Base-by-base conservation (phyloP, 257 asterid species). In the Forsythia viridissima region DNA sequence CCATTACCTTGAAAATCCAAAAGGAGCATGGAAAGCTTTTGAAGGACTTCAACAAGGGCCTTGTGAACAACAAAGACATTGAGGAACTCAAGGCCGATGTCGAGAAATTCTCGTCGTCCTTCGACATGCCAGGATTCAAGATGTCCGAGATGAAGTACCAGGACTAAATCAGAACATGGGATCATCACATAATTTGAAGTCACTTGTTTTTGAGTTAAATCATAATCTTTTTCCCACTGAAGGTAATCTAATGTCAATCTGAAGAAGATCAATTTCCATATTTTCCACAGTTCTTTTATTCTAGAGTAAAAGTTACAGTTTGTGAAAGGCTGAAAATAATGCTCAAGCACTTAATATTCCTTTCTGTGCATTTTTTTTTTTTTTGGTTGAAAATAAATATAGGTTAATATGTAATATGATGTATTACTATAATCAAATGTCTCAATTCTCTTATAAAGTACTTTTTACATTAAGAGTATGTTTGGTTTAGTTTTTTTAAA, bases 11-110 rank as follows among this genome's bases (percentile, higher is more conserved):
- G 91, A 92, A 90, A 80, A 90, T 93, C 81, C 98, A 95, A 77
- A 92, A 95, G 82, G 99, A 93, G 77, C 78, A 89, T 70, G 98
- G 99, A 10, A 95, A 93, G 78, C 92, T 95, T 69, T 80, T 95
- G 86, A 95, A 93, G 92, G 98, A 95, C 92, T 95, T 93, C 82
- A 91, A 93, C 92, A 93, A 93, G 85, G 99, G 97, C 6, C 89
- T 93, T 68, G 97, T 86, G 52, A 85, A 93, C 86, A 93, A 93
- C 87, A 91, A 90, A 81, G 97, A 95, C 74, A 87, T 95, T n/a
- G 98, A 95, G 71, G 90, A 90, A 76, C 97, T 93, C 67, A 95
- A 93, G 91, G 97, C 89, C 5, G 99, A 93, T 51, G 98, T 95
- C 0, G 98, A 93, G 81, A 95, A 95, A 68, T 95, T 95, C 59